Evolutionary conservation across 257 asterid species (phyloP), one percentile per base, ranked within the genome.

Genomic region (Dorcoceras hygrometricum): DNA sequence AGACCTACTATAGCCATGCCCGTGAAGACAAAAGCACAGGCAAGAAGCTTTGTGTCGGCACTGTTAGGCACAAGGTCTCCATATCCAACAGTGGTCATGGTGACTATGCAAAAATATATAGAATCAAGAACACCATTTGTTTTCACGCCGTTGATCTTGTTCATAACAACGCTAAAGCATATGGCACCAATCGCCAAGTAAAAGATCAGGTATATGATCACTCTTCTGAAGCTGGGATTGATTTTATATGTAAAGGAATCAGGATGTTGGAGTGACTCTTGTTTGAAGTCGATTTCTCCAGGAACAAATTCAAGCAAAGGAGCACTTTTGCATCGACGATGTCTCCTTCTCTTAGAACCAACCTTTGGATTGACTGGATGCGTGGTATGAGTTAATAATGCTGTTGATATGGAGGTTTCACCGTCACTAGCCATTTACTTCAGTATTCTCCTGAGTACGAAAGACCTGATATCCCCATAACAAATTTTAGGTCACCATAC

Each of bases 21-120:
- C 0, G 97, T 89, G 79, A 93, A 89, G 71, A 93, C 97, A 43
- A 86, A 93, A 57, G 57, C 89, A 63, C 95, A 87, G 11, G 98
- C 94, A 19, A 93, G 91, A 24, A 93, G 90, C 65, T 93, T 93
- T 1, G 97, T 24, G 53, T 80, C 69, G 1, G 70, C 31, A 59
- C 88, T 84, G 26, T 79, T 67, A 14, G 98, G 98, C 16, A 93
- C 95, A 9, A 93, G 87, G 72, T 93, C 98, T 23, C 98, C 98
- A 57, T 93, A 93, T 64, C 98, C 98, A 34, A 93, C 90, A 8
- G 96, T 93, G 22, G 98, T 93, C 97, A 93, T 93, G 10, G 98
- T 93, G 65, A 93, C 97, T 29, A 93, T 86, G 82, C 96, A 88
- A 63, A 93, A 93, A 83, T 90, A 93, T 65, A 88, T 75, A 3